Base-by-base conservation (phyloP, 306 rosid species). In the Comarum palustre region DNA sequence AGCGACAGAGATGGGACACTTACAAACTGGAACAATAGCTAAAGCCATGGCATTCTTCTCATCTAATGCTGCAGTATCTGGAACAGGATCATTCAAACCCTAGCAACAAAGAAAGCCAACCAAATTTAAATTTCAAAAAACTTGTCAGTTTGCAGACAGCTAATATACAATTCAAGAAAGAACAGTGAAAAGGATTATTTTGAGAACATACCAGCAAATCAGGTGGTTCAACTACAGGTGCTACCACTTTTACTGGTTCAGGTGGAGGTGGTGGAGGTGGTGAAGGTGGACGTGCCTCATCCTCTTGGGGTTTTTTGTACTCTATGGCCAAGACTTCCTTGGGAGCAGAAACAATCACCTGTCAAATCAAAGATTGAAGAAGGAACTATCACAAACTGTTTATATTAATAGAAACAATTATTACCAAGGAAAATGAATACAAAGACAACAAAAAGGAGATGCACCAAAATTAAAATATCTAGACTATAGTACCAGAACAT, bases 21-120 rank as follows among this genome's bases (percentile, higher is more conserved):
- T 82, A 92, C 97, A 85, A 55, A 85, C 84, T 22, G 99, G 89
- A 74, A 91, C 96, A 38, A 95, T 90, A 39, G 99, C 99, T 74
- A 95, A 84, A 73, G 99, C 99, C 87, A 90, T 48, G 47, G 99
- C 90, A 82, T 91, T 95, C 85, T 88, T 95, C 75, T 95, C 99
- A 34, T 95, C 97, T 78, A 95, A 87, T 76, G 84, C 97, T 75
- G 87, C 55, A 48, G 86, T 87, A 72, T 87, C 90, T 68, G 97
- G 96, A 75, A 69, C 86, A 51, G 96, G 86, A 81, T 95, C 96
- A 42, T 88, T 87, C 89, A 95, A 76, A 73, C 89, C 93, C 99
- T 95, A 82, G 72, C 64, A 66, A 64, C 74, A 83, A 34, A 67
- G 39, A 70, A 38, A 72, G 42, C 41, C 32, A 6, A 5, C 42